Percentiles rank a stretch among this genome's conserved stretches.
phyloP scores from a whole-genome alignment of 768 basidiomycete genomes.

The Psilocybe cubensis region DNA sequence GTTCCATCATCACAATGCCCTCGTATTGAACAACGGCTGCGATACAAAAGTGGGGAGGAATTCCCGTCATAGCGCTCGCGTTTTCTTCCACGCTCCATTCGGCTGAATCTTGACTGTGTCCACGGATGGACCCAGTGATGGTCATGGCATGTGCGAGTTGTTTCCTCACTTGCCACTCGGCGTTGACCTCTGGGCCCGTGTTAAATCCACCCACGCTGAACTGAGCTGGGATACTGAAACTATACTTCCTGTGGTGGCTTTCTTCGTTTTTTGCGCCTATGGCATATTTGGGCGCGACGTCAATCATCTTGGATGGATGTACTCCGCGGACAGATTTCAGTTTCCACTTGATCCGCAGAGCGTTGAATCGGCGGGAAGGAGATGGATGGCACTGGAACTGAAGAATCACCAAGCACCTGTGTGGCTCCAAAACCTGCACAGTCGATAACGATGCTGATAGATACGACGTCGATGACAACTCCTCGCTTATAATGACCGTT shows the following conservation, averaged over 20 bases:
- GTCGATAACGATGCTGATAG: constrained; percentile 14
- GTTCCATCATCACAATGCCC: constrained; percentile 16
- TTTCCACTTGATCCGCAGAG: constrained; percentile 15
- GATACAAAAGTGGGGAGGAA: constrained; percentile 20
- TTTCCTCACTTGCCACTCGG: constrained; percentile 7
- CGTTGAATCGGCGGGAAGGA: constrained; percentile 11
- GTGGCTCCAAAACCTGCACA: constrained; percentile 16
- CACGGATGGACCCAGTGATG: constrained; percentile 18
- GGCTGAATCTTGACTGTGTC: constrained; percentile 13
- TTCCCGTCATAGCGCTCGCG: constrained; percentile 15
- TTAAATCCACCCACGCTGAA: constrained; percentile 10
- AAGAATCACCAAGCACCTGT: constrained; percentile 17
- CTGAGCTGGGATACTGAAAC: constrained; percentile 10
- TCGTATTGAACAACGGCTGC: constrained; percentile 16
- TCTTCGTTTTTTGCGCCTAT: constrained; percentile 20
- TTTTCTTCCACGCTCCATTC: constrained; percentile 21
- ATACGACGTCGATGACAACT: constrained; percentile 16
- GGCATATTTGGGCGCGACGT: constrained; percentile 16
- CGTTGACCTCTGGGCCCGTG: constrained; percentile 14
- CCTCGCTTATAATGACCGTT: constrained; percentile 16
- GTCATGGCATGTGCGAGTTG: constrained; percentile 15
- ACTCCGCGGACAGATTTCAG: constrained; percentile 1
- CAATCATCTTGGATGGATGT: constrained; percentile 4
- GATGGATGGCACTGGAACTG: constrained; percentile 20
- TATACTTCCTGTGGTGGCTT: constrained; percentile 7